These are phyloP conservation scores for Komagataella pastoris DNA, from an alignment of 805 yeast genomes.

Conservation along the genomic window DNA sequence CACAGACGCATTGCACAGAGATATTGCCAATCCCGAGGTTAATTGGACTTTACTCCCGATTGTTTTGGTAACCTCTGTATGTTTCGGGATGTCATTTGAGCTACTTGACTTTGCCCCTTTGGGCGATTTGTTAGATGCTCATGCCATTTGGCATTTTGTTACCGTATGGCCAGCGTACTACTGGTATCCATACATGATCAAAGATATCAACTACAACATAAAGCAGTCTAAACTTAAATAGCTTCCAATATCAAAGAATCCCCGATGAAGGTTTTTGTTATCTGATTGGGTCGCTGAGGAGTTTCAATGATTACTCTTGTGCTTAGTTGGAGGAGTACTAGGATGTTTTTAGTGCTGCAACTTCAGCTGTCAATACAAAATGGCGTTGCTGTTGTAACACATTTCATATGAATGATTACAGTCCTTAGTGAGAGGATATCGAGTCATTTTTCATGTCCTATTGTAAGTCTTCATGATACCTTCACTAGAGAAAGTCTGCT, in stretches of 20 bases:
- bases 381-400: too few relatives aligned
- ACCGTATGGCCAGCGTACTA: slow-evolving; percentile 72
- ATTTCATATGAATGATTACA: too few relatives aligned
- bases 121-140: slow-evolving; percentile 69
- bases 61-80: slow-evolving; percentile 34
- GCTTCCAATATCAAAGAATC: slow-evolving; percentile 10
- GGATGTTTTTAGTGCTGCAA: too few relatives aligned
- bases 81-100: slow-evolving; percentile 78
- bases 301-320: too few relatives aligned
- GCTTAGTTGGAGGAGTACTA: too few relatives aligned
- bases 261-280: slow-evolving; percentile 11
- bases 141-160: slow-evolving; percentile 84
- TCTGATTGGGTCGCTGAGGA: background rate
- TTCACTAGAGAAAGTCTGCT: background rate
- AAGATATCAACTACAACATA: slow-evolving; percentile 21
- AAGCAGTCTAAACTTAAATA: background rate
- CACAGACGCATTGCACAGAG: slow-evolving; percentile 5
- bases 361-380: too few relatives aligned
- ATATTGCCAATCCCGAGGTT: slow-evolving; percentile 12
- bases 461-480: background rate
- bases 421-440: too few relatives aligned
- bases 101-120: slow-evolving; percentile 79
- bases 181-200: slow-evolving; percentile 51
- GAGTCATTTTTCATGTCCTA: too few relatives aligned
- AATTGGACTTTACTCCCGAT: slow-evolving; percentile 41